Evolutionary conservation across 345 rosid species (phyloP), one percentile per base, ranked within the genome.

Genomic region (Draba incana): DNA sequence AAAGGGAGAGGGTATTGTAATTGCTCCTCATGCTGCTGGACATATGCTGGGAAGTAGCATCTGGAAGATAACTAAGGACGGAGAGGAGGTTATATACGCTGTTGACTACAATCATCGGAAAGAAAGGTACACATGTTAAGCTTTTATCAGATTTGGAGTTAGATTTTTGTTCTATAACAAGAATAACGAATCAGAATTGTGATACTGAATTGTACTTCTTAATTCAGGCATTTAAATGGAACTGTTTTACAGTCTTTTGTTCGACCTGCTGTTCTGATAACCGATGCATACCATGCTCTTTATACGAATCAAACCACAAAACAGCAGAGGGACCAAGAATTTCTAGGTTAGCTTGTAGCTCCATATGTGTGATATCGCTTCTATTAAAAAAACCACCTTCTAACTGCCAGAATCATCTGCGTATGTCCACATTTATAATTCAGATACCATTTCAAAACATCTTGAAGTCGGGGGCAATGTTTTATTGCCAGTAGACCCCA

Each of bases 61-160:
- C 4, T 94, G 99, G 99, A 91, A 85, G 83, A 94, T 94, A 76
- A 86, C 96, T 6, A 94, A 94, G 81, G 99, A 94, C 53, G 99
- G 99, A 60, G 99, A 94, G 71, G 97, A 94, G 71, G 96, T 94
- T 68, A 79, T 94, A 50, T 94, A 94, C 82, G 99, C 97, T 65
- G 99, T 91, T 65, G 99, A 94, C 72, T 91, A 87, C 76, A 94
- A 94, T 75, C 97, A 89, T 57, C 91, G 97, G 39, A 94, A 86
- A 83, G 99, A 94, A 84, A 87, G 86, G 99, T 91, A 82, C 41
- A 11, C 48, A 20, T 67, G 51, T 33, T 49, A 50, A 46, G 37
- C 43, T 61, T 53, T 78, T 63, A 69, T 41, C 49, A 75, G 64
- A 62, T 28, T 14, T 47, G 30, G 42, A 37, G 25, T 24, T 72